A percentile compares a stretch with the other conserved stretches of the same genome.
Evolutionary conservation across 495 filamentous ascomycete species (phyloP).

Genomic region (Podospora fimiseda): DNA sequence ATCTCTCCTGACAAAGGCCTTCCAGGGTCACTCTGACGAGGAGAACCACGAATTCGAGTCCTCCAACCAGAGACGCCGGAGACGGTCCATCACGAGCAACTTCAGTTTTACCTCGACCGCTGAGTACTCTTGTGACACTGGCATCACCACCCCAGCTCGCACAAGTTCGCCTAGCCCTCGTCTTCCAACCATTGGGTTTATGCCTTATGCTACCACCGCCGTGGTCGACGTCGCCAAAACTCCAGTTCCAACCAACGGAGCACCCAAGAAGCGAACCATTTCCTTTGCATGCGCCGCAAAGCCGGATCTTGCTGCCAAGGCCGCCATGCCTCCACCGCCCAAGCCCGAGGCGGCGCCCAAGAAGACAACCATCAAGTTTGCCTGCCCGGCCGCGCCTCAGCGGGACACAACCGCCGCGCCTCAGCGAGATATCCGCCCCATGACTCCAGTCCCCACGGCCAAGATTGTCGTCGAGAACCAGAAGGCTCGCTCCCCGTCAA

Average conservation of each 20-base stretch:
- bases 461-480: slow-evolving; percentile 17
- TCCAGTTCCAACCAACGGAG: slow-evolving; percentile 6
- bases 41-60: slow-evolving; percentile 25
- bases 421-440: slow-evolving; percentile 8
- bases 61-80: slow-evolving; percentile 29
- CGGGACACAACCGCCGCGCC: slow-evolving; percentile 7
- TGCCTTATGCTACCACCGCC: slow-evolving; percentile 8
- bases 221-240: not conserved
- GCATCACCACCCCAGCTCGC: slow-evolving; percentile 82
- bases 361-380: slow-evolving; percentile 46
- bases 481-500: slow-evolving; percentile 38
- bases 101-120: slow-evolving; percentile 71
- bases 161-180: slow-evolving; percentile 86
- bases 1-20: slow-evolving; percentile 74
- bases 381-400: slow-evolving; percentile 30
- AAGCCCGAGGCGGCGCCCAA: slow-evolving; percentile 33
- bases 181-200: slow-evolving; percentile 36
- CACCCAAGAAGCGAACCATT: slow-evolving; percentile 67
- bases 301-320: slow-evolving; percentile 26
- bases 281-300: slow-evolving; percentile 76
- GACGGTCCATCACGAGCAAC: slow-evolving; percentile 70
- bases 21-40: slow-evolving; percentile 60
- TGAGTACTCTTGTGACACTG: slow-evolving; percentile 87
- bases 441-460: slow-evolving; percentile 10
- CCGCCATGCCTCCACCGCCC: slow-evolving; percentile 20